Conservation (phyloP, 495 filamentous ascomycete genomes). For the Penicillium dipodomyicola region DNA sequence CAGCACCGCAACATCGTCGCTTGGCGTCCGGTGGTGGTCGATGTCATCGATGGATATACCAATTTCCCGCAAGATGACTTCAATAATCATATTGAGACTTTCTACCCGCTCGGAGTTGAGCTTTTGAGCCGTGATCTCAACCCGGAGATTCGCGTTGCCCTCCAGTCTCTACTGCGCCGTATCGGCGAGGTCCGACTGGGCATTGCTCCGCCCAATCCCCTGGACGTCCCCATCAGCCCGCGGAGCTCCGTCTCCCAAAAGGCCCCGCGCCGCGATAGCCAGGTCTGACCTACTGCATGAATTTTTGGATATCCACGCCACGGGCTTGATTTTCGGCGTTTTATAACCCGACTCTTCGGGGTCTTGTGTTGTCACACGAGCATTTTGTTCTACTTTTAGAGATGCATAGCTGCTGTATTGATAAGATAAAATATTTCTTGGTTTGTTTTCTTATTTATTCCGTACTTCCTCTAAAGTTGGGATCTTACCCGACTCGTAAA, state of each 20-base stretch:
- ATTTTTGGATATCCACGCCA: slow-evolving; percentile 38
- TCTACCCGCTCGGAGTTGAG: slow-evolving; percentile 84
- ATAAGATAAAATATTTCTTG: slow-evolving; percentile 21
- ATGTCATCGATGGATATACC: slow-evolving; percentile 93
- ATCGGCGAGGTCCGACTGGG: slow-evolving; percentile 82
- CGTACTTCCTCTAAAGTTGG: slow-evolving; percentile 43
- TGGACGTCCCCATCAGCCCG: slow-evolving; percentile 46
- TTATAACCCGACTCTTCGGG: slow-evolving; percentile 10
- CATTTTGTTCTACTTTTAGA: slow-evolving; percentile 24
- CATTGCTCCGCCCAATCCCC: slow-evolving; percentile 42
- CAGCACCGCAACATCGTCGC: slow-evolving; percentile 95
- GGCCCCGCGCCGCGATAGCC: slow-evolving; percentile 31
- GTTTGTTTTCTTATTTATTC: slow-evolving; percentile 8
- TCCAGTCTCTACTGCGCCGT: slow-evolving; percentile 71
- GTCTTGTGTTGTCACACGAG: slow-evolving; percentile 10
- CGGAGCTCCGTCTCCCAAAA: slow-evolving; percentile 43
- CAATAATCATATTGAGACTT: slow-evolving; percentile 69
- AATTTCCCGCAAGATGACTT: slow-evolving; percentile 85
- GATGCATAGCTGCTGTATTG: slow-evolving; percentile 33
- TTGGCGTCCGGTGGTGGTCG: slow-evolving; percentile 95
- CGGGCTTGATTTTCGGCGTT: slow-evolving; percentile 24
- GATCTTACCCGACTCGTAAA: slow-evolving; percentile 56
- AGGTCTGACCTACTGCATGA: slow-evolving; percentile 16
- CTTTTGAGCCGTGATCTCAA: slow-evolving; percentile 80
- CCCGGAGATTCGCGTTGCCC: slow-evolving; percentile 68